phyloP scores from a whole-genome alignment of 2,329 filamentous ascomycete genomes.

The Alternaria alternata region DNA sequence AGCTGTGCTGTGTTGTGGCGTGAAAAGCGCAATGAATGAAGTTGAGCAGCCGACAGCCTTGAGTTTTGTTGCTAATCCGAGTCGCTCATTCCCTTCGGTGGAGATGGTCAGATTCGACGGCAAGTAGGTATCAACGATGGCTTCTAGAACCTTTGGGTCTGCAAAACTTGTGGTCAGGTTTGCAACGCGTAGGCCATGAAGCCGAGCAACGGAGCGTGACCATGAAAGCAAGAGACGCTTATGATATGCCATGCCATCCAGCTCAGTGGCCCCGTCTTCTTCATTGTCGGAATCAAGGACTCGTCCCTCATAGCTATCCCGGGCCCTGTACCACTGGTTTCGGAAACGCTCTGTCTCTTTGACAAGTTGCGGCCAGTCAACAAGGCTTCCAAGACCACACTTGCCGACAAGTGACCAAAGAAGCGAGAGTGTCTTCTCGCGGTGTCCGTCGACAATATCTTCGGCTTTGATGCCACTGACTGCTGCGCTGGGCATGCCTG shows the following conservation, averaged over 20 bases:
- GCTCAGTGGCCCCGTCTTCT: slow-evolving; percentile 22
- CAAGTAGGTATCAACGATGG: slow-evolving; percentile 66
- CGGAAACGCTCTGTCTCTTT: slow-evolving; percentile 60
- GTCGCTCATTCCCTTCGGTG: not conserved
- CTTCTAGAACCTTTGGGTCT: slow-evolving; percentile 61
- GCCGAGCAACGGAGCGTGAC: slow-evolving; percentile 61
- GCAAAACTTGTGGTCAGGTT: slow-evolving; percentile 68
- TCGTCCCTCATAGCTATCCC: slow-evolving; percentile 41
- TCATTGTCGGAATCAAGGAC: slow-evolving; percentile 46
- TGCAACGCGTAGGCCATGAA: slow-evolving; percentile 56
- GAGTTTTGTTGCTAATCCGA: slow-evolving; percentile 49
- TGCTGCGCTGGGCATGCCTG: slow-evolving; percentile 52
- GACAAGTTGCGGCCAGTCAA: slow-evolving; percentile 64
- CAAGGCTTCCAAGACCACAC: slow-evolving; percentile 62
- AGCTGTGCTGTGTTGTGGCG: slow-evolving; percentile 28
- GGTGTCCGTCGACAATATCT: slow-evolving; percentile 70
- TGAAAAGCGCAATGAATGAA: slow-evolving; percentile 57
- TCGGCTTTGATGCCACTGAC: slow-evolving; percentile 59
- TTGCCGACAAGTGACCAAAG: slow-evolving; percentile 68
- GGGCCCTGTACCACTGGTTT: slow-evolving; percentile 38
- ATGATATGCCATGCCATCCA: slow-evolving; percentile 46
- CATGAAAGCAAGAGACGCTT: slow-evolving; percentile 62
- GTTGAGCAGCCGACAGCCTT: slow-evolving; percentile 53
- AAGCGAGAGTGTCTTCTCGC: slow-evolving; percentile 69
- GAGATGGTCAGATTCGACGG: slow-evolving; percentile 25